Percentiles rank a stretch among this genome's conserved stretches.
Conservation (phyloP, 768 basidiomycete genomes). For the Suillus luteus region DNA sequence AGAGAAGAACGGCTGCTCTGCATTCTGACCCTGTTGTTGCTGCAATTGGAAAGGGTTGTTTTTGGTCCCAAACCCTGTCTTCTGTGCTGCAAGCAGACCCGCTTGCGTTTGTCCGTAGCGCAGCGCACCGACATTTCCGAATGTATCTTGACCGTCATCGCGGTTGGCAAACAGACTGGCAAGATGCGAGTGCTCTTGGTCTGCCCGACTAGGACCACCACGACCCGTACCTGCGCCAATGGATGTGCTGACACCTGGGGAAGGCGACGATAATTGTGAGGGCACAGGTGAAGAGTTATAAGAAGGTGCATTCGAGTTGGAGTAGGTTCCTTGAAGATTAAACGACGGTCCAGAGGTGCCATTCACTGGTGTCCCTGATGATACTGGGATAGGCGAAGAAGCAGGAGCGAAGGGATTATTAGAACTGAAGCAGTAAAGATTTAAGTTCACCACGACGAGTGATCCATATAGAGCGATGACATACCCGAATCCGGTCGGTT, state of each 20-base stretch:
- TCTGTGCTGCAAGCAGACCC: slow-evolving; percentile 47
- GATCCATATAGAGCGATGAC: slow-evolving; percentile 23
- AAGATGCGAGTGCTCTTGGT: slow-evolving; percentile 74
- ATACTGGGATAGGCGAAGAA: slow-evolving; percentile 30
- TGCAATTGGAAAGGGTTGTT: slow-evolving; percentile 73
- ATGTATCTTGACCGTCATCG: slow-evolving; percentile 94
- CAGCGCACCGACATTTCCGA: slow-evolving; percentile 83
- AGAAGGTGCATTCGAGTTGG: slow-evolving; percentile 39
- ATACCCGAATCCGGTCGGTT: slow-evolving; percentile 79
- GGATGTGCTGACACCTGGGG: slow-evolving; percentile 34
- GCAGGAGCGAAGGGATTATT: slow-evolving; percentile 92
- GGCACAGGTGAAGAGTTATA: slow-evolving; percentile 43
- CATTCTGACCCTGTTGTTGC: slow-evolving; percentile 49
- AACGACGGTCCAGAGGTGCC: slow-evolving; percentile 49
- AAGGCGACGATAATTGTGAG: slow-evolving; percentile 41
- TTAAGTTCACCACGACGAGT: slow-evolving; percentile 16
- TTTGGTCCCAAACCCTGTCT: slow-evolving; percentile 47
- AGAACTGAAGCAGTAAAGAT: slow-evolving; percentile 53
- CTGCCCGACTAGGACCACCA: slow-evolving; percentile 45
- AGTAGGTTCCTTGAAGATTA: slow-evolving; percentile 72
- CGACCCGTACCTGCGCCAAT: slow-evolving; percentile 18
- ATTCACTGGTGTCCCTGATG: slow-evolving; percentile 37
- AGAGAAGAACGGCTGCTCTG: slow-evolving; percentile 81
- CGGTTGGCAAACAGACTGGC: slow-evolving; percentile 83
- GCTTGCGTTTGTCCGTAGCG: slow-evolving; percentile 69